phyloP scores from a whole-genome alignment of 345 rosid species.

The Ceriops decandra region DNA sequence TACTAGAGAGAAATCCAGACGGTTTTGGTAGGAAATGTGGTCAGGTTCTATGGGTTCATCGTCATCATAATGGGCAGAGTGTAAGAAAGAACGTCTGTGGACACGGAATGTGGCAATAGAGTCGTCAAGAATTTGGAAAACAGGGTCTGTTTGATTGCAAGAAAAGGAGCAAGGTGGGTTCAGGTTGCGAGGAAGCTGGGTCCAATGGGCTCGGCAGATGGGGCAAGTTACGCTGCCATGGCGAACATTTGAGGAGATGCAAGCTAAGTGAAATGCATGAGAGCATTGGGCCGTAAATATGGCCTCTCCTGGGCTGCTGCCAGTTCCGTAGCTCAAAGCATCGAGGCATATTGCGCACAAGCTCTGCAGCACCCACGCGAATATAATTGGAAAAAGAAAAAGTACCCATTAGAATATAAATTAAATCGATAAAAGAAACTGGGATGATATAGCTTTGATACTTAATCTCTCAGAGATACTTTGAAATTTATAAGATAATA shows the following conservation, averaged over 20 bases:
- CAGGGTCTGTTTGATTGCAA: slow-evolving; percentile 54
- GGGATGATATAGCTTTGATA: too few species aligned
- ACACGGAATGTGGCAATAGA: slow-evolving; percentile 74
- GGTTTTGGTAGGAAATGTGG: slow-evolving; percentile 41
- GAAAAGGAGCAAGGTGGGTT: slow-evolving; percentile 46
- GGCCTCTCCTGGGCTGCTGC: slow-evolving; percentile 60
- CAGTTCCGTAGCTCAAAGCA: slow-evolving; percentile 53
- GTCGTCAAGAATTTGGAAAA: slow-evolving; percentile 66
- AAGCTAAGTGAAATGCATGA: slow-evolving; percentile 72
- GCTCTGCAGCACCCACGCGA: slow-evolving; percentile 39
- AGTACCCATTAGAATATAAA: not conserved
- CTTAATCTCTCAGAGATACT: too few species aligned
- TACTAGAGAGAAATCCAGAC: slow-evolving; percentile 48
- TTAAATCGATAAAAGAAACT: too few species aligned
- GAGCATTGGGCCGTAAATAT: slow-evolving; percentile 88
- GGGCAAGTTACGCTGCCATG: slow-evolving; percentile 89
- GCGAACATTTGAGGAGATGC: slow-evolving; percentile 84
- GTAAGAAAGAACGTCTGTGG: slow-evolving; percentile 68
- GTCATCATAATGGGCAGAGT: slow-evolving; percentile 74
- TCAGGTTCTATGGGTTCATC: slow-evolving; percentile 72
- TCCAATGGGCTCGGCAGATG: slow-evolving; percentile 88
- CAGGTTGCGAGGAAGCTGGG: slow-evolving; percentile 76
- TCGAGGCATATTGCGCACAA: slow-evolving; percentile 82
- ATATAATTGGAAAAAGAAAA: not conserved
- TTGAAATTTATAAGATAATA: too few species aligned